A percentile compares a stretch with the other conserved stretches of the same genome.
Evolutionary conservation across 805 yeast genomes (phyloP).

Genomic region (Wickerhamomyces strasburgensis): DNA sequence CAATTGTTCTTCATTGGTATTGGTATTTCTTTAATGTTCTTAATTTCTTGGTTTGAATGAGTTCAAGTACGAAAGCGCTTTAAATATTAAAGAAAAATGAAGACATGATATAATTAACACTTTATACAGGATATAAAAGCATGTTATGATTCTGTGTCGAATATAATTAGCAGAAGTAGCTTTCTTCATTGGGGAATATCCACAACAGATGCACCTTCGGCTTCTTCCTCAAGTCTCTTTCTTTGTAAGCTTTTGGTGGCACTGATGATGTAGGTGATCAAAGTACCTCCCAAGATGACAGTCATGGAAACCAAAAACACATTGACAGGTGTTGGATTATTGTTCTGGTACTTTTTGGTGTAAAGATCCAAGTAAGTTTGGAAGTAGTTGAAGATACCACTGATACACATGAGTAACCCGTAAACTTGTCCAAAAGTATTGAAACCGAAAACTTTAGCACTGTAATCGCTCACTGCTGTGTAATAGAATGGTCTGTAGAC

Average conservation of each 20-base stretch:
- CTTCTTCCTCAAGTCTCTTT: slow-evolving; percentile 53
- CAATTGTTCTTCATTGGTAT: slow-evolving; percentile 47
- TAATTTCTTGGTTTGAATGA: slow-evolving; percentile 28
- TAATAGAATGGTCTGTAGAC: slow-evolving; percentile 88
- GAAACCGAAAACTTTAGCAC: slow-evolving; percentile 91
- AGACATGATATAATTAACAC: too few relatives aligned
- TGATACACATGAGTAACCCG: slow-evolving; percentile 76
- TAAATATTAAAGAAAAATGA: too few relatives aligned
- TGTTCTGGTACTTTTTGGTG: slow-evolving; percentile 62
- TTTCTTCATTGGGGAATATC: slow-evolving; percentile 35
- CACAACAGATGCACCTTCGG: slow-evolving; percentile 49
- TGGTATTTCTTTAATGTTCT: slow-evolving; percentile 57
- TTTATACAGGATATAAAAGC: too few relatives aligned
- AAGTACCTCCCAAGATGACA: slow-evolving; percentile 30
- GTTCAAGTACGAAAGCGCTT: background rate
- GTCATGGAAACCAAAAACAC: slow-evolving; percentile 49
- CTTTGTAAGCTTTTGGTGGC: slow-evolving; percentile 43
- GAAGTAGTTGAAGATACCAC: slow-evolving; percentile 74
- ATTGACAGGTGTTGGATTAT: slow-evolving; percentile 82
- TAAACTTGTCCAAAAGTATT: slow-evolving; percentile 88
- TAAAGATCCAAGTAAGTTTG: slow-evolving; percentile 65
- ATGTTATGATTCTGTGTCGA: too few relatives aligned
- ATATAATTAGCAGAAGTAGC: too few relatives aligned
- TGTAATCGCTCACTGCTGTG: slow-evolving; percentile 86
- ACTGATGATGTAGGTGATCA: slow-evolving; percentile 25